Conservation (phyloP, 345 rosid species). For the Mangifera indica region DNA sequence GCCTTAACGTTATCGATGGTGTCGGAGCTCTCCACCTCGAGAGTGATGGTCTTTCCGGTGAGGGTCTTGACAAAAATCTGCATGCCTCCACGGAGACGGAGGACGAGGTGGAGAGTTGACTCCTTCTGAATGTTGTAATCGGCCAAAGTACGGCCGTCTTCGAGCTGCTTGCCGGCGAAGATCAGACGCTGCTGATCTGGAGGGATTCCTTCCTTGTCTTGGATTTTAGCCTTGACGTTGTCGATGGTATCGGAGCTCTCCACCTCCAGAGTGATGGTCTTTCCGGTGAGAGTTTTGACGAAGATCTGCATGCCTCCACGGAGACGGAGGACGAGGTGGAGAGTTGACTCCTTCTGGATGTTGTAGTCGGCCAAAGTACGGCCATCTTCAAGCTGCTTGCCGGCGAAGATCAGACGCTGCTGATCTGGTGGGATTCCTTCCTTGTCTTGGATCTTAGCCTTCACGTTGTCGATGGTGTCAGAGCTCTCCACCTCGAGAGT, state of each 20-base stretch:
- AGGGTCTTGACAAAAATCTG: slow-evolving; percentile 20
- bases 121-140: slow-evolving; percentile 23
- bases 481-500: slow-evolving; percentile 23
- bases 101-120: slow-evolving; percentile 13
- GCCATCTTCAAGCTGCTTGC: slow-evolving; percentile 33
- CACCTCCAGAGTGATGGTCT: slow-evolving; percentile 19
- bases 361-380: slow-evolving; percentile 36
- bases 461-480: slow-evolving; percentile 22
- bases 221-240: slow-evolving; percentile 21
- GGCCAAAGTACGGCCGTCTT: slow-evolving; percentile 21
- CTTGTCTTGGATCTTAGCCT: slow-evolving; percentile 19
- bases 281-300: slow-evolving; percentile 18
- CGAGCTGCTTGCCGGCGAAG: slow-evolving; percentile 21
- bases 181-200: slow-evolving; percentile 22
- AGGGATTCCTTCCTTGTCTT: slow-evolving; percentile 21
- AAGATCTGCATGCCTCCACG: slow-evolving; percentile 32
- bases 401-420: slow-evolving; percentile 29
- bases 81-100: slow-evolving; percentile 20
- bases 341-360: slow-evolving; percentile 35
- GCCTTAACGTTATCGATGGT: slow-evolving; percentile 23
- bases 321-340: slow-evolving; percentile 31
- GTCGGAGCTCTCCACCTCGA: slow-evolving; percentile 22
- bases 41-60: slow-evolving; percentile 16
- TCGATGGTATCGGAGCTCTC: slow-evolving; percentile 26
- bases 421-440: slow-evolving; percentile 40